A percentile compares a stretch with the other conserved stretches of the same genome.
phyloP scores from a whole-genome alignment of 108 stramenopile species.

The Seminavis robusta region DNA sequence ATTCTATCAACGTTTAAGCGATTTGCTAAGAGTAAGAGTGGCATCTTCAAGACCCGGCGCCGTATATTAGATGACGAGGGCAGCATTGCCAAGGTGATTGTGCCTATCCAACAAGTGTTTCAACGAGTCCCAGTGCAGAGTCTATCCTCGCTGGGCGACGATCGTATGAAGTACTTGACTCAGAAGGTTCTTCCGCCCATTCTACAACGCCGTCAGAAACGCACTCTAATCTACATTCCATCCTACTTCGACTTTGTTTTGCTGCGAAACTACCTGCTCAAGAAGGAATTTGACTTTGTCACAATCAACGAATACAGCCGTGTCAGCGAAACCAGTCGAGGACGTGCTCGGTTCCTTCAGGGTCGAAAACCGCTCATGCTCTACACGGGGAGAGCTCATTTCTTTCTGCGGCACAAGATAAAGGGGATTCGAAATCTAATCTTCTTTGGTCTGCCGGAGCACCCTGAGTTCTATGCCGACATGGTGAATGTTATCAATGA shows the following conservation, averaged over 20 bases:
- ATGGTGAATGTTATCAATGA: constrained; percentile 74
- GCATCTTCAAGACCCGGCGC: constrained; percentile 58
- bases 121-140: constrained; percentile 69
- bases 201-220: constrained; percentile 68
- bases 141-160: constrained; percentile 61
- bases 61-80: constrained; percentile 50
- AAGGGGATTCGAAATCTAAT: constrained; percentile 87
- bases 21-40: constrained; percentile 61
- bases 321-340: constrained; percentile 77
- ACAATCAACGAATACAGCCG: constrained; percentile 90
- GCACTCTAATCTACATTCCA: constrained; percentile 89
- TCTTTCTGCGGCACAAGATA: constrained; percentile 86
- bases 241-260: constrained; percentile 93
- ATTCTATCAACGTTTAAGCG: constrained; percentile 75
- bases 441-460: constrained; percentile 91
- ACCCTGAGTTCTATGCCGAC: constrained; percentile 88
- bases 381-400: constrained; percentile 94
- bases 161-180: constrained; percentile 79
- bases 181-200: constrained; percentile 78
- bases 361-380: constrained; percentile 89
- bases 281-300: constrained; percentile 67
- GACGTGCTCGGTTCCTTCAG: constrained; percentile 88
- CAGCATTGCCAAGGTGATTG: constrained; percentile 62
- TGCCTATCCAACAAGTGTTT: constrained; percentile 87
- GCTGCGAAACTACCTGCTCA: constrained; percentile 82